Conservation (phyloP, 2,329 filamentous ascomycete species). For the Cladosporium sp. region DNA sequence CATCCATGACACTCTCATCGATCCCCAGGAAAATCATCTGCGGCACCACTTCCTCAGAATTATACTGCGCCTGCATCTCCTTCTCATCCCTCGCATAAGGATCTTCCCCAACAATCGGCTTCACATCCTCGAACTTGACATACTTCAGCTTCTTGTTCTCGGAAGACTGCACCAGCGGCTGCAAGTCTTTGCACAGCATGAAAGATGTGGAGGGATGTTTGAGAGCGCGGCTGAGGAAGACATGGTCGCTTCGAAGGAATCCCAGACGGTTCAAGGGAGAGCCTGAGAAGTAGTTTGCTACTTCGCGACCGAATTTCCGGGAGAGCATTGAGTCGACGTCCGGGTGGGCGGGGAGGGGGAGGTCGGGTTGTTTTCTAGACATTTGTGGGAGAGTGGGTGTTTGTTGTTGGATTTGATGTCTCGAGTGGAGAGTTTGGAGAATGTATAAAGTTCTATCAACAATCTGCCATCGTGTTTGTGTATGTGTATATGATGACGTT, state of each 20-base stretch:
- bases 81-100: conserved; percentile 70
- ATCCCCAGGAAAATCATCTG: conserved; percentile 81
- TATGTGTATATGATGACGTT: not conserved
- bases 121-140: conserved; percentile 64
- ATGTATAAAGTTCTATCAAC: not conserved
- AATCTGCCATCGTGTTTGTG: not conserved
- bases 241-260: conserved; percentile 67
- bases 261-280: conserved; percentile 74
- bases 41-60: conserved; percentile 64
- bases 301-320: conserved; percentile 72
- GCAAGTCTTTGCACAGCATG: conserved; percentile 73
- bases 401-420: not conserved
- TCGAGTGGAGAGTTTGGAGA: no score
- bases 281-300: conserved; percentile 78
- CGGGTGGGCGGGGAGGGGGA: conserved; percentile 56
- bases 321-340: conserved; percentile 66
- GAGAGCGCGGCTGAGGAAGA: conserved; percentile 67
- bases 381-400: not conserved
- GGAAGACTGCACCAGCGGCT: conserved; percentile 55
- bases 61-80: conserved; percentile 66
- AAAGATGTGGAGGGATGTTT: conserved; percentile 64
- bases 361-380: conserved; percentile 35
- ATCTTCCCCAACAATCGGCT: conserved; percentile 64
- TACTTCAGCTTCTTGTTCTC: conserved; percentile 56
- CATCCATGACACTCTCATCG: conserved; percentile 58